Evolutionary conservation across 345 rosid genomes (phyloP).

Genomic region (Lumnitzera littorea): DNA sequence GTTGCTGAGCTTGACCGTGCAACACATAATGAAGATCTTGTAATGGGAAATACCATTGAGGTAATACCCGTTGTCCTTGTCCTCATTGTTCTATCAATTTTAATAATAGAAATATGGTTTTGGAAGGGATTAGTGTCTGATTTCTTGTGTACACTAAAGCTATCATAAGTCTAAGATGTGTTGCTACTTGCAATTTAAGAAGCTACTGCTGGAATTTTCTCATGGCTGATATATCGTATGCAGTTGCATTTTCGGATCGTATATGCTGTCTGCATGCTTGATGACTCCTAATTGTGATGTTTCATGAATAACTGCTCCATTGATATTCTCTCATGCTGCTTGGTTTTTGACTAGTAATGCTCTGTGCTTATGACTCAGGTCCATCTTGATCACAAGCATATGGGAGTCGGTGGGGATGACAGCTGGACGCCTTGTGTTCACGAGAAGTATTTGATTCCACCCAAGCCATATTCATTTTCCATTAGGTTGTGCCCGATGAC

Average conservation of each 20-base stretch:
- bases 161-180: too few relatives aligned
- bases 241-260: too few relatives aligned
- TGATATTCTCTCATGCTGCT: too few relatives aligned
- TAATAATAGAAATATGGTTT: background rate
- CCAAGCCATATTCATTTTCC: constrained; percentile 60
- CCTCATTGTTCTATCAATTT: background rate
- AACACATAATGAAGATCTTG: constrained; percentile 62
- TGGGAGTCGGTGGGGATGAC: constrained; percentile 93
- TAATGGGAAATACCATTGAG: constrained; percentile 65
- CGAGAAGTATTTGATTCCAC: constrained; percentile 64
- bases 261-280: too few relatives aligned
- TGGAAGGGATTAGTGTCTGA: background rate
- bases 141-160: too few relatives aligned
- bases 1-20: constrained; percentile 66
- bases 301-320: background rate
- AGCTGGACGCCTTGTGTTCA: constrained; percentile 87
- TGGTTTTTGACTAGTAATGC: background rate
- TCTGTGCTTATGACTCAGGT: constrained; percentile 36
- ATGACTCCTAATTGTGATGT: too few relatives aligned
- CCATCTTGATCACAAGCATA: constrained; percentile 96
- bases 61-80: constrained; percentile 21
- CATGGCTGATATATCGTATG: too few relatives aligned
- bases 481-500: constrained; percentile 62
- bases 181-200: too few relatives aligned
- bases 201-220: too few relatives aligned